phyloP scores from a whole-genome alignment of 164 flowering plant species.

The Magnolia kwangsiensis region DNA sequence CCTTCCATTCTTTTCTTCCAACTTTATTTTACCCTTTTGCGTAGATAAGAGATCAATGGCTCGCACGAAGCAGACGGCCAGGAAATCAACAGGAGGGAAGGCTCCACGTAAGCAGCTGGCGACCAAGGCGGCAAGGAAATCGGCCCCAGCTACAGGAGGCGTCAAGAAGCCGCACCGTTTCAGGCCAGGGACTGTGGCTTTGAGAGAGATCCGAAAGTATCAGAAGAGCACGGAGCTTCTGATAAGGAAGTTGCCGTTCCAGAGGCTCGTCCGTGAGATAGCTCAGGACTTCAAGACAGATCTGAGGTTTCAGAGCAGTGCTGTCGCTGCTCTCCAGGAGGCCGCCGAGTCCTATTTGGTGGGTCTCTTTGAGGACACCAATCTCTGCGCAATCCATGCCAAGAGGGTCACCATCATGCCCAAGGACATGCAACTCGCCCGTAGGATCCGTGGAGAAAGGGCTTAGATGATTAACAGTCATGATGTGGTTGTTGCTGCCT shows the following conservation, averaged over 20 bases:
- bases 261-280: constrained; percentile 10
- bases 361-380: constrained; percentile 21
- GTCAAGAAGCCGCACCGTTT: constrained; percentile 16
- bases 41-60: constrained; percentile 11
- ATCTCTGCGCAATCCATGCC: constrained; percentile 19
- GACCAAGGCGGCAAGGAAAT: constrained; percentile 15
- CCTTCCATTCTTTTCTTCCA: neutral
- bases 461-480: neutral
- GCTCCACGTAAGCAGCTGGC: constrained; percentile 18
- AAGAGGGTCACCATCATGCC: constrained; percentile 23
- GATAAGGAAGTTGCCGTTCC: constrained; percentile 14
- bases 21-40: neutral
- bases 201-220: constrained; percentile 15
- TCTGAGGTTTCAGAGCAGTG: constrained; percentile 12
- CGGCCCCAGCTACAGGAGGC: constrained; percentile 17
- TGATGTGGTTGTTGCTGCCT: too few relatives aligned
- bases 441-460: constrained; percentile 17
- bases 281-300: constrained; percentile 18
- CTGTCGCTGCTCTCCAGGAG: constrained; percentile 18
- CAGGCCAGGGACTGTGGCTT: constrained; percentile 14
- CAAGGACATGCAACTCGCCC: constrained; percentile 18
- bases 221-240: constrained; percentile 18
- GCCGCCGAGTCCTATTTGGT: constrained; percentile 19
- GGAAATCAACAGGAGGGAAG: constrained; percentile 18
- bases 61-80: constrained; percentile 18